Conservation (phyloP, 805 yeast species). For the Kluyveromyces aestuarii region DNA sequence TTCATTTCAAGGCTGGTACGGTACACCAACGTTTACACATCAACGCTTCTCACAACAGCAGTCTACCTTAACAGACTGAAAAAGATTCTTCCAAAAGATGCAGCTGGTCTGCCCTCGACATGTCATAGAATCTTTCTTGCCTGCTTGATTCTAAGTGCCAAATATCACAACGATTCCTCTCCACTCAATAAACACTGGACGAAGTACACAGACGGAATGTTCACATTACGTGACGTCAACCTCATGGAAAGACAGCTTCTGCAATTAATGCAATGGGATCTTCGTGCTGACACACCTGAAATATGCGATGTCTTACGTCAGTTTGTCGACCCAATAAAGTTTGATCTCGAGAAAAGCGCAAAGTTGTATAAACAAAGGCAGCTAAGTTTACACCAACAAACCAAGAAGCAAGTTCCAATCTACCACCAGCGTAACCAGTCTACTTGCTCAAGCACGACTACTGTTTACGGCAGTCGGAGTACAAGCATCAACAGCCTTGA, state of each 20-base stretch:
- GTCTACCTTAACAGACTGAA: constrained; percentile 58
- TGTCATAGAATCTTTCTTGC: constrained; percentile 71
- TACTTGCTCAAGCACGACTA: constrained; percentile 16
- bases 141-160: constrained; percentile 63
- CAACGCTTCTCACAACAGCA: constrained; percentile 64
- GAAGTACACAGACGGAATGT: constrained; percentile 65
- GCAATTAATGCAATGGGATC: constrained; percentile 62
- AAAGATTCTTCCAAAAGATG: constrained; percentile 54
- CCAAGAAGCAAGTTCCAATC: background rate
- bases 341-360: constrained; percentile 27
- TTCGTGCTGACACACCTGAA: constrained; percentile 58
- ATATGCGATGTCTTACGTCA: constrained; percentile 57
- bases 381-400: background rate
- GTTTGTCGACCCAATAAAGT: constrained; percentile 68
- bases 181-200: constrained; percentile 79
- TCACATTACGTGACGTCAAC: constrained; percentile 58
- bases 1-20: constrained; percentile 64
- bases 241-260: constrained; percentile 74
- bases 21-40: constrained; percentile 72
- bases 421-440: constrained; percentile 14
- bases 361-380: constrained; percentile 2
- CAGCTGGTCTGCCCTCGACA: constrained; percentile 72
- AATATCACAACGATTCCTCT: constrained; percentile 68
- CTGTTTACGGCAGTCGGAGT: constrained; percentile 6
- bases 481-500: background rate